Base-by-base conservation (phyloP, 768 basidiomycete species). In the Fistulinella prunicolor region DNA sequence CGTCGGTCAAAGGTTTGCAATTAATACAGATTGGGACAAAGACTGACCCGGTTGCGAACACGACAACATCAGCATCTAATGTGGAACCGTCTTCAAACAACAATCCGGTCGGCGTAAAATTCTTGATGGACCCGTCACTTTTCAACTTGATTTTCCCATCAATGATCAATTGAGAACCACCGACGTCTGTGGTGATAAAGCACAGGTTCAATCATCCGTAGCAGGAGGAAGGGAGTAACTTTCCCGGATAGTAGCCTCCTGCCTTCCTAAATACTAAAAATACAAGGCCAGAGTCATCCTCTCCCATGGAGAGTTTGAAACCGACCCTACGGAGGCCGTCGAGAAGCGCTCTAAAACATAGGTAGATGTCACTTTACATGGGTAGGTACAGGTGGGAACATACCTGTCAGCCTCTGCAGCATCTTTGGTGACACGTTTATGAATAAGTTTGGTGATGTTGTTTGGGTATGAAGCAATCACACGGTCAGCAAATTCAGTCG, bases 171-270 rank as follows among this genome's bases (percentile, higher is more conserved):
- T 74, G 70, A 28, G 71, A 70, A 26, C 70, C 69, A 34, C 73
- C 70, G 30, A 69, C 69, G 24, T 74, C 74, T 75, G 42, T 30
- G 23, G 9, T 9, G 7, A 23, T 13, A 8, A n/a, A 17, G n/a
- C 10, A 14, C 21, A 24, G 9, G n/a, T 40, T 20, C 12, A 38
- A 40, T 21, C 9, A 5, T 14, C 3, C 20, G 24, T 40, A 13
- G 4, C 20, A 21, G 1, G 24, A 26, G 9, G 0, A 2, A 28
- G 5, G 23, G 19, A 29, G 37, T 13, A 6, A 49, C 68, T 21
- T 49, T 79, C 85, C 83, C 2, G 86, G 67, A 64, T 88, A 88
- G 63, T 83, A 87, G 6, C 86, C 83, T 21, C 83, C 84, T 0
- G 67, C 78, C 36, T 70, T 72, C 8, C 60, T 62, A 61, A 72